A percentile compares a stretch with the other conserved stretches of the same genome.
phyloP scores from a whole-genome alignment of 805 yeast species.

The Nakazawaea ishiwadae region DNA sequence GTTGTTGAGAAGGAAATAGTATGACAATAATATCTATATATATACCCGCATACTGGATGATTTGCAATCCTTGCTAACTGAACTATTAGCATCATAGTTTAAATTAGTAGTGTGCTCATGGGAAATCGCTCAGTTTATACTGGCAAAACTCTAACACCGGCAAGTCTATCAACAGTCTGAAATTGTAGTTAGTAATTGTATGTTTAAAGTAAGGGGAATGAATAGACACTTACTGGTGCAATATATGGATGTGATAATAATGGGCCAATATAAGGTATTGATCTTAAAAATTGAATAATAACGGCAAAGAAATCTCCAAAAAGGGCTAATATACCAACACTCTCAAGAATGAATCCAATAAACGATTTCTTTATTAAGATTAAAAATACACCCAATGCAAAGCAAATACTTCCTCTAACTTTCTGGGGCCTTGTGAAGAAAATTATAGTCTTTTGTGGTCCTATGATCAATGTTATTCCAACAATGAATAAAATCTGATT shows the following conservation, averaged over 20 bases:
- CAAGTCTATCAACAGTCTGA: conserved; percentile 46
- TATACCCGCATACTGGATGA: too few species aligned
- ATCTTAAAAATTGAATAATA: conserved; percentile 78
- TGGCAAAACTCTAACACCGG: conserved; percentile 66
- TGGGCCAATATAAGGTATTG: conserved; percentile 86
- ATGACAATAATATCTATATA: too few species aligned
- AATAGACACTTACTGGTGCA: conserved; percentile 55
- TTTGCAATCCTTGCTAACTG: too few species aligned
- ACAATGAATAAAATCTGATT: conserved; percentile 53
- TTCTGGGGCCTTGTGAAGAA: conserved; percentile 88
- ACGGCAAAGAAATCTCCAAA: conserved; percentile 93
- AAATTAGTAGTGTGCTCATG: too few species aligned
- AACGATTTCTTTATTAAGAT: conserved; percentile 76
- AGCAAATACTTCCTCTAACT: conserved; percentile 81
- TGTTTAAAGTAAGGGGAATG: not conserved
- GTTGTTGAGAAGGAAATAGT: too few species aligned
- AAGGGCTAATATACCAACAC: conserved; percentile 82
- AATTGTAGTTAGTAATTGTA: not conserved
- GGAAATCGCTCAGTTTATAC: conserved; percentile 35
- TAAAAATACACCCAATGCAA: conserved; percentile 66
- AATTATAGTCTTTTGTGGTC: conserved; percentile 73
- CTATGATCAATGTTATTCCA: conserved; percentile 85
- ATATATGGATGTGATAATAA: conserved; percentile 72
- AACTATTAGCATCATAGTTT: too few species aligned
- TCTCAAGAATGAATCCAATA: conserved; percentile 79